Evolutionary conservation across 1,139 yeast genomes (phyloP).

Genomic region (Yamadazyma membranifaciens): DNA sequence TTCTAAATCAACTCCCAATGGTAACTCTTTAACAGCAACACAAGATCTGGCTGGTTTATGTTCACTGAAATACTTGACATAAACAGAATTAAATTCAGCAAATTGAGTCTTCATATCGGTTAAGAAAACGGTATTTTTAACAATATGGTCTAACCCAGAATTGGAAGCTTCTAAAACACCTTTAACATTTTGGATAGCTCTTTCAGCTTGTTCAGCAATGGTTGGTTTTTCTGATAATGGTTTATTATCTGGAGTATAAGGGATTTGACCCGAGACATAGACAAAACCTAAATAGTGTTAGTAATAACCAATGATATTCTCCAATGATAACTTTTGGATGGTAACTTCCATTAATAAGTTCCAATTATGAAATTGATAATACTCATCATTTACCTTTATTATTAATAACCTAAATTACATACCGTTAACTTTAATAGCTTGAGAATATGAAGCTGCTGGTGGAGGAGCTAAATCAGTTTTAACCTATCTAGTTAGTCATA

Average conservation of each 20-base stretch:
- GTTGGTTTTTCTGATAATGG: slow-evolving; percentile 66
- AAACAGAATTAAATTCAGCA: slow-evolving; percentile 78
- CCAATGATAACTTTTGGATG: too few relatives aligned
- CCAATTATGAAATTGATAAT: background rate
- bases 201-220: slow-evolving; percentile 81
- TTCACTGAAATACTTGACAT: slow-evolving; percentile 71
- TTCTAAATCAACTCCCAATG: slow-evolving; percentile 75
- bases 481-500: slow-evolving; percentile 30
- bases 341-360: too few relatives aligned
- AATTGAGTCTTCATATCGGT: slow-evolving; percentile 80
- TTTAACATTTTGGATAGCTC: slow-evolving; percentile 72
- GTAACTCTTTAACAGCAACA: slow-evolving; percentile 86
- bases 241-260: slow-evolving; percentile 80
- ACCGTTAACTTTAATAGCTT: slow-evolving; percentile 86
- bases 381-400: background rate
- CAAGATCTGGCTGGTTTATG: slow-evolving; percentile 97
- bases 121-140: slow-evolving; percentile 83
- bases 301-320: background rate
- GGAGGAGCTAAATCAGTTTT: slow-evolving; percentile 82
- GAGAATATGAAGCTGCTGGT: slow-evolving; percentile 94
- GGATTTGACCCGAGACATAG: slow-evolving; percentile 95
- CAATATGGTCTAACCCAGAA: slow-evolving; percentile 76
- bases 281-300: slow-evolving; percentile 56
- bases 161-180: slow-evolving; percentile 79
- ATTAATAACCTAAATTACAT: slow-evolving; percentile 21